Percentiles rank a stretch among this genome's conserved stretches.
Evolutionary conservation across 805 yeast genomes (phyloP).

Genomic region (Lachancea quebecensis): DNA sequence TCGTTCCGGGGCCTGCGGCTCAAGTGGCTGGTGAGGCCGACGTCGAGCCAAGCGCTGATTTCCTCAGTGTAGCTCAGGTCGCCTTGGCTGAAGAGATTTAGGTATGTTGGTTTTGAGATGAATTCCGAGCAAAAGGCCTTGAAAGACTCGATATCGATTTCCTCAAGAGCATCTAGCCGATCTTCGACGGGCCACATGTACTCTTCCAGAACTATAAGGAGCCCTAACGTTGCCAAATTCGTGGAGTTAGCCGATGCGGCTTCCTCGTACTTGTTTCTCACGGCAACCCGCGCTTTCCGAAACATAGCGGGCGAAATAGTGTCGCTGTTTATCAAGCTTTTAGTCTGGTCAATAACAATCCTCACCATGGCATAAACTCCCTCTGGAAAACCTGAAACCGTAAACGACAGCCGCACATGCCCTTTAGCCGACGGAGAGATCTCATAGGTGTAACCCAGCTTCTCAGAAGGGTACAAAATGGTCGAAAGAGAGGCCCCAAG

Average conservation of each 20-base stretch:
- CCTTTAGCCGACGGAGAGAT: slow-evolving; percentile 49
- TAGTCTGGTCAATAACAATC: slow-evolving; percentile 31
- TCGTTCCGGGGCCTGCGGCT: not conserved
- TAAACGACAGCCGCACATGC: slow-evolving; percentile 45
- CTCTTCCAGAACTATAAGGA: slow-evolving; percentile 49
- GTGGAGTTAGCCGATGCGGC: slow-evolving; percentile 41
- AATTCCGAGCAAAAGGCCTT: slow-evolving; percentile 27
- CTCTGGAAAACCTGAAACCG: slow-evolving; percentile 45
- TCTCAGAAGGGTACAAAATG: slow-evolving; percentile 45
- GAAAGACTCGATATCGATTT: slow-evolving; percentile 35
- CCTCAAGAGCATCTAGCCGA: slow-evolving; percentile 50
- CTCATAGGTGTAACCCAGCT: slow-evolving; percentile 52
- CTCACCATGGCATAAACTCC: slow-evolving; percentile 34
- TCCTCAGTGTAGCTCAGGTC: slow-evolving; percentile 30
- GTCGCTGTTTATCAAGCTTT: slow-evolving; percentile 14
- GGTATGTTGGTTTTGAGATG: slow-evolving; percentile 25
- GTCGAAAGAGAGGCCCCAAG: slow-evolving; percentile 37
- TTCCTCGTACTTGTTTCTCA: slow-evolving; percentile 42
- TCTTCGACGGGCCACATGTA: slow-evolving; percentile 48
- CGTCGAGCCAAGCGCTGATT: slow-evolving; percentile 21
- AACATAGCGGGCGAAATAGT: slow-evolving; percentile 32
- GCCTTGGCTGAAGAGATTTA: slow-evolving; percentile 48
- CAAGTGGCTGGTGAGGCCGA: slow-evolving; percentile 1
- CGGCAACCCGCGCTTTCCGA: slow-evolving; percentile 40
- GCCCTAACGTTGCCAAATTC: slow-evolving; percentile 42